Percentiles rank a stretch among this genome's conserved stretches.
These are phyloP conservation scores for Phaeosphaeriaceae sp. DNA, from an alignment of 2,329 filamentous ascomycete species.

Conservation along the genomic window DNA sequence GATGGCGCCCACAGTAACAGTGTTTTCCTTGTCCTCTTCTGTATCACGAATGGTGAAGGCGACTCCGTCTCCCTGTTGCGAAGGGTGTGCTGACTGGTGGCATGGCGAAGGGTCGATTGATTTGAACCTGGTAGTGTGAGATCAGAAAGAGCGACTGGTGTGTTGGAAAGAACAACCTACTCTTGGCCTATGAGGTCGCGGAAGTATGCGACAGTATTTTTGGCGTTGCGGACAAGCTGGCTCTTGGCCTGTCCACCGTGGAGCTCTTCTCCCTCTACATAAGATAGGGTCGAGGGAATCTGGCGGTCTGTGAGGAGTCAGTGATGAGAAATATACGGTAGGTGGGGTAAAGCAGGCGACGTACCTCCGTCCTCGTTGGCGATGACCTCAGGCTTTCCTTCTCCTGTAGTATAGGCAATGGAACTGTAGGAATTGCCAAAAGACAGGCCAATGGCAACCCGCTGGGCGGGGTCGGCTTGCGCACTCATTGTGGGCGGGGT, in stretches of 20 bases:
- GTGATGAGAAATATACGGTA: constrained; percentile 6
- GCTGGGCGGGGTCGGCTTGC: constrained; percentile 59
- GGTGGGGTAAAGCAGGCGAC: constrained; percentile 38
- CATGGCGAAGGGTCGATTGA: constrained; percentile 94
- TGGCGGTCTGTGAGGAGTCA: constrained; percentile 80
- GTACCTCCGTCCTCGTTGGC: constrained; percentile 94
- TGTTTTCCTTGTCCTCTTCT: constrained; percentile 61
- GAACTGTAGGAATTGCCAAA: constrained; percentile 99
- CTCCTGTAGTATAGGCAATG: constrained; percentile 83
- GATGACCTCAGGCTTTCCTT: constrained; percentile 96
- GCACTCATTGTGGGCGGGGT: constrained; percentile 53
- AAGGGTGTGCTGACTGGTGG: constrained; percentile 90
- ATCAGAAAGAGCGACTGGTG: constrained; percentile 20
- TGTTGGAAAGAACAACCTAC: constrained; percentile 57
- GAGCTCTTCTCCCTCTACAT: constrained; percentile 95
- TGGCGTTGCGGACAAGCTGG: constrained; percentile 88
- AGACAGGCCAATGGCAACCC: constrained; percentile 87
- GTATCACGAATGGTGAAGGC: constrained; percentile 86
- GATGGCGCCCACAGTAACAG: constrained; percentile 78
- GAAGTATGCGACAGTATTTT: constrained; percentile 95
- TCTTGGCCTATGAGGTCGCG: constrained; percentile 94
- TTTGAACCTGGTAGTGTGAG: constrained; percentile 70
- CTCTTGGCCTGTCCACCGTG: constrained; percentile 94
- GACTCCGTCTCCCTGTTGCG: constrained; percentile 73
- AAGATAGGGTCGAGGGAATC: constrained; percentile 92